Conservation (phyloP, 2,329 filamentous ascomycete species). For the Pestalotiopsis sp. region DNA sequence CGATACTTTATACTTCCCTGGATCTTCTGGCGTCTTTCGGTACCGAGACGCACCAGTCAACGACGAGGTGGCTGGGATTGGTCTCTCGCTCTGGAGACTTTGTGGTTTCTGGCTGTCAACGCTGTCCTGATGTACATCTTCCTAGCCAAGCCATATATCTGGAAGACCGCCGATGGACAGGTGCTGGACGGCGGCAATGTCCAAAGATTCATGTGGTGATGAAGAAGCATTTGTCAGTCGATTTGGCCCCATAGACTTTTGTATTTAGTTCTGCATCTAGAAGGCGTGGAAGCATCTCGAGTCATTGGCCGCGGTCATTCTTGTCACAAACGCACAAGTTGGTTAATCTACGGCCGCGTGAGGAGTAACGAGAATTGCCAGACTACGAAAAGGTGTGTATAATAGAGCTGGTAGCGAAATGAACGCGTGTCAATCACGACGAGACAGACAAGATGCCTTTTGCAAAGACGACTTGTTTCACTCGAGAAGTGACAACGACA, state of each 20-base stretch:
- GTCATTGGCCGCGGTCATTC: background rate
- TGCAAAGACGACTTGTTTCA: background rate
- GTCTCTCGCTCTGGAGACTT: conserved; percentile 59
- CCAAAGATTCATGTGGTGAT: conserved; percentile 84
- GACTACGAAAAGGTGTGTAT: background rate
- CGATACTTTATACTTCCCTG: conserved; percentile 95
- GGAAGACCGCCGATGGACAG: conserved; percentile 56
- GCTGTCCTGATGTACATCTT: conserved; percentile 71
- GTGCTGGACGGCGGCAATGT: conserved; percentile 56
- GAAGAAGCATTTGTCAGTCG: background rate
- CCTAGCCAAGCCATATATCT: conserved; percentile 67
- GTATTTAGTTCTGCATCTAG: background rate
- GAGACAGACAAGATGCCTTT: background rate
- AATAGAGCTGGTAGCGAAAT: background rate
- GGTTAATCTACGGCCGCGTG: background rate
- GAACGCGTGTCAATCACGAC: background rate
- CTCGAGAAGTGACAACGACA: too few species aligned
- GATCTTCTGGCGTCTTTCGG: conserved; percentile 86
- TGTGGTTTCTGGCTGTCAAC: conserved; percentile 71
- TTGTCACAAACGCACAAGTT: background rate
- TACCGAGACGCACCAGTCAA: conserved; percentile 49
- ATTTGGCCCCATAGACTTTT: background rate
- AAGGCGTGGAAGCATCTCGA: background rate
- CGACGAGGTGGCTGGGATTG: conserved; percentile 11
- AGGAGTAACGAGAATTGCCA: background rate